phyloP scores from a whole-genome alignment of 192 early-diverging fungal species.

The Backusella liffmaniae region DNA sequence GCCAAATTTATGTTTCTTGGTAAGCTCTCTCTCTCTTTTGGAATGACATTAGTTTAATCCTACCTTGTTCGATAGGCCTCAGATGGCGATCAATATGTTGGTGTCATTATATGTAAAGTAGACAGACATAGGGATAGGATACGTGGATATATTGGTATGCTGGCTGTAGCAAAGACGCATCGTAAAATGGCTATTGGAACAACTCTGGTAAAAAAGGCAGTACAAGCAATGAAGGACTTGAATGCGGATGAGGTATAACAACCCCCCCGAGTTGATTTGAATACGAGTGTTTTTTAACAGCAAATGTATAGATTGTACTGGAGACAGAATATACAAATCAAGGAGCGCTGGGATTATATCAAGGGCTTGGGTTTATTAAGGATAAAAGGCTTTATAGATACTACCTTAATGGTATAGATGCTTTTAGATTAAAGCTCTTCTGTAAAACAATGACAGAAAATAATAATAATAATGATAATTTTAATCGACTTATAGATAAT shows the following conservation, averaged over 20 bases:
- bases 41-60: background rate
- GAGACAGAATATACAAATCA: slow-evolving; percentile 90
- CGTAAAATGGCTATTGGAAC: slow-evolving; percentile 80
- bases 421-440: slow-evolving; percentile 79
- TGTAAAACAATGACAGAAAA: slow-evolving; percentile 40
- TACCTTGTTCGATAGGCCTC: slow-evolving; percentile 45
- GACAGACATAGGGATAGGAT: slow-evolving; percentile 64
- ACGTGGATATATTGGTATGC: slow-evolving; percentile 98
- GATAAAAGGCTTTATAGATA: slow-evolving; percentile 92
- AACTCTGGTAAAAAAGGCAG: slow-evolving; percentile 67
- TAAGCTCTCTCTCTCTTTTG: slow-evolving; percentile 20
- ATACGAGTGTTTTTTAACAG: background rate
- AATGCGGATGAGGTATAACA: slow-evolving; percentile 78
- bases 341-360: slow-evolving; percentile 84
- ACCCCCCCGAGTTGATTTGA: background rate
- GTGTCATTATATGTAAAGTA: slow-evolving; percentile 89
- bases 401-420: slow-evolving; percentile 93
- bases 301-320: slow-evolving; percentile 61
- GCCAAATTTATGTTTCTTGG: slow-evolving; percentile 87
- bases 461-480: background rate
- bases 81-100: slow-evolving; percentile 63
- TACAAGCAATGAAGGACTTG: slow-evolving; percentile 71
- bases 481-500: background rate
- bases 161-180: slow-evolving; percentile 83
- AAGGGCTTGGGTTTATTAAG: slow-evolving; percentile 87